These are phyloP conservation scores for Metschnikowia vanudenii DNA, from an alignment of 805 yeast species.

Conservation along the genomic window DNA sequence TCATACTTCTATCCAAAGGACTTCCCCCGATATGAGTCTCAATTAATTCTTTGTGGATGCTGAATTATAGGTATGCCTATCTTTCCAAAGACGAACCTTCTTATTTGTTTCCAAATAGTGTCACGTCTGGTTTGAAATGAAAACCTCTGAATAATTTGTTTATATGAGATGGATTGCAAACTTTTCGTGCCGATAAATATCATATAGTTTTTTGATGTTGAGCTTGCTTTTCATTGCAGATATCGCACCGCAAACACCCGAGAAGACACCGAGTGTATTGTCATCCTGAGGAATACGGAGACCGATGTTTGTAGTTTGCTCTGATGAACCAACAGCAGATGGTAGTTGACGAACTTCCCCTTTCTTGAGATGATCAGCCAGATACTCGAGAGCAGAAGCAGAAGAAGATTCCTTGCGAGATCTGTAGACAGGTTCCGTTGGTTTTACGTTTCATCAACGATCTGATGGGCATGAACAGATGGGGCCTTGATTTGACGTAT, in stretches of 20 bases:
- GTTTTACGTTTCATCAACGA: conserved; percentile 64
- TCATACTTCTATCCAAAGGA: conserved; percentile 93
- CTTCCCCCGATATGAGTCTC: conserved; percentile 73
- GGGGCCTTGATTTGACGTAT: too few relatives aligned
- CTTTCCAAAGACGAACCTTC: conserved; percentile 54
- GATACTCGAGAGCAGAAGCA: conserved; percentile 27
- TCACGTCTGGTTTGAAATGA: conserved; percentile 47
- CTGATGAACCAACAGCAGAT: conserved; percentile 18
- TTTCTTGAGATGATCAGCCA: conserved; percentile 13
- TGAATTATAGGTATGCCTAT: conserved; percentile 77
- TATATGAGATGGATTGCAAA: conserved; percentile 54
- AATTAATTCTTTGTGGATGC: conserved; percentile 85
- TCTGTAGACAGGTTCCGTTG: conserved; percentile 28
- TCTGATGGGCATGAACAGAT: conserved; percentile 78
- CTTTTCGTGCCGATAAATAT: conserved; percentile 48
- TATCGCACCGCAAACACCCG: conserved; percentile 60
- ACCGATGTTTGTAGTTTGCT: conserved; percentile 53
- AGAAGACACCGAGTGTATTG: conserved; percentile 52
- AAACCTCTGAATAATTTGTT: conserved; percentile 53
- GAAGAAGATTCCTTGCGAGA: conserved; percentile 41
- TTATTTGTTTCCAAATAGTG: conserved; percentile 36
- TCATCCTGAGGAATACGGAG: conserved; percentile 62
- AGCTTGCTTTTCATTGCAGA: conserved; percentile 51
- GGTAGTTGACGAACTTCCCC: conserved; percentile 21
- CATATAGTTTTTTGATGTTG: conserved; percentile 51